A percentile compares a stretch with the other conserved stretches of the same genome.
phyloP scores from a whole-genome alignment of 1,284 basidiomycete genomes.

The Microbotryum intermedium region DNA sequence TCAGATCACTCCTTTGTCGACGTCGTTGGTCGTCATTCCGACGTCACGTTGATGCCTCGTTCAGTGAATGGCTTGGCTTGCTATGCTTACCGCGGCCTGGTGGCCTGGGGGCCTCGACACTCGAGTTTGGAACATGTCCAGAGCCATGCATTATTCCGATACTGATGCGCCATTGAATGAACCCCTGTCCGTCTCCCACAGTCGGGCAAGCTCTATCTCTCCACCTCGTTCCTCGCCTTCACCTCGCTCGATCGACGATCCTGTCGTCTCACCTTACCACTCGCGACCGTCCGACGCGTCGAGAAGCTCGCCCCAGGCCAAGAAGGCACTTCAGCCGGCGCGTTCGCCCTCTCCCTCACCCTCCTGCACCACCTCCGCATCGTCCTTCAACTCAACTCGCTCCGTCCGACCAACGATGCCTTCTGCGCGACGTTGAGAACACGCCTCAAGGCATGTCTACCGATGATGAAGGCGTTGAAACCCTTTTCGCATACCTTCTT shows the following conservation, averaged over 20 bases:
- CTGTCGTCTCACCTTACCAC: slow-evolving; percentile 80
- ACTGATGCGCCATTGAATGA: neutral
- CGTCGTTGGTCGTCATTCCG: too few species aligned
- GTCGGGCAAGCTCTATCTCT: slow-evolving; percentile 83
- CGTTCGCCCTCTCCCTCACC: slow-evolving; percentile 88
- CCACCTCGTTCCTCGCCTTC: slow-evolving; percentile 86
- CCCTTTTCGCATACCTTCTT: slow-evolving; percentile 86
- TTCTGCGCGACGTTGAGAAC: slow-evolving; percentile 87
- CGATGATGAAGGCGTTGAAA: slow-evolving; percentile 75
- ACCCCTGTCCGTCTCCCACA: slow-evolving; percentile 36
- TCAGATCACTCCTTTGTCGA: too few species aligned
- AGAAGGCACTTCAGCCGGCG: slow-evolving; percentile 55
- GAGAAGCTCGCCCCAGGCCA: slow-evolving; percentile 50
- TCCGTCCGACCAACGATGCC: slow-evolving; percentile 88
- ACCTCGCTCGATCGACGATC: slow-evolving; percentile 84
- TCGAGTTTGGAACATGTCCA: neutral
- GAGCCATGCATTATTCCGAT: too few species aligned
- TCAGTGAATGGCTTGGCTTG: too few species aligned
- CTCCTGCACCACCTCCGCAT: slow-evolving; percentile 46
- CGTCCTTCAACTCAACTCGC: slow-evolving; percentile 82
- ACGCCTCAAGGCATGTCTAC: slow-evolving; percentile 70
- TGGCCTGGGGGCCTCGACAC: neutral
- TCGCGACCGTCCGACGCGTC: slow-evolving; percentile 89
- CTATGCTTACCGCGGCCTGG: too few species aligned
- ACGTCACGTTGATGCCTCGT: too few species aligned